Base-by-base conservation (phyloP, 768 basidiomycete genomes). In the Termitomyces sp. region DNA sequence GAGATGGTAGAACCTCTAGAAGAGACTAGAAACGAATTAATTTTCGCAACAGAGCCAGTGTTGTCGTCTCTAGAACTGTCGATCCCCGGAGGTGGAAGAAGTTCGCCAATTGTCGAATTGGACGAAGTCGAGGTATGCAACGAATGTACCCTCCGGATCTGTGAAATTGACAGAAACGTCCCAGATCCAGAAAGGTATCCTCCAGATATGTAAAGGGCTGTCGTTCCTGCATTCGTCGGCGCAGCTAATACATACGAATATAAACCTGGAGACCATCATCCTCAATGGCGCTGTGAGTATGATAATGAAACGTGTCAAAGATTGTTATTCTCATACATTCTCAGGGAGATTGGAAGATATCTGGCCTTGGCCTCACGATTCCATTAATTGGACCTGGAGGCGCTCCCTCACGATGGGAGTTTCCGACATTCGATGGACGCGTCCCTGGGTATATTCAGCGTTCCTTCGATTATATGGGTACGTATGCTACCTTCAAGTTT, bases 1-100 rank as follows among this genome's bases (percentile, higher is more conserved):
- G 96, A 98, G 78, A 92, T 98, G 89, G 95, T 96, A 33, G 97
- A 99, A 75, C 96, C 97, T 28, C 76, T 97, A 50, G 95, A 98
- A 70, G 96, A 99, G 74, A 91, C 95, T 0, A 81, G 96, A 59
- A 89, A 78, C 40, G 92, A 96, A 67, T 79, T 98, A 44, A 86
- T 89, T 44, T 98, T 98, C 69, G 96, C 96, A 8, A 97, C 97
- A 0, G 97, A 99, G 70, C 89, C 90, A 35, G 78, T 98, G 36
- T 75, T 92, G 11, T 90, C 94, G 0, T 92, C 93, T 1, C 81
- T 99, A 13, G 84, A 89, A 55, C 78, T 89, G 24, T 89, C 92
- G 7, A 89, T 94, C 58, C 82, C 86, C 7, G 87, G 87, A 45
- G 83, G 84, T 4, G 79, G 83, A 44, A 76, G 83, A 58, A 76